These are phyloP conservation scores for Tilletia walkeri DNA, from an alignment of 1,284 basidiomycete genomes.

Conservation along the genomic window DNA sequence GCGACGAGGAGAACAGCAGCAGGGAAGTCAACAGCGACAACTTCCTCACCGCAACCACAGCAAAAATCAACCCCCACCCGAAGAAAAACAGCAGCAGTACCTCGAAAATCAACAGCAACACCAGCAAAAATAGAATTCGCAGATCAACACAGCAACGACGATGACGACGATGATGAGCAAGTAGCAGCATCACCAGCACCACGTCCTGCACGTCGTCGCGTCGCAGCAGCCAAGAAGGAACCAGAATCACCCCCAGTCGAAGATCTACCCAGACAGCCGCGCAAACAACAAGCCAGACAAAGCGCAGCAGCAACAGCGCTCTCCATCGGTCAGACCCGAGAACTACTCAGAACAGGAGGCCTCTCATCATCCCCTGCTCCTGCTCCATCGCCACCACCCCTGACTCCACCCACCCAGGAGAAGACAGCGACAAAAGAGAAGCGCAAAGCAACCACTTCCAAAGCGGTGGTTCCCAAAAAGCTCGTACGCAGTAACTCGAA, in stretches of 20 bases:
- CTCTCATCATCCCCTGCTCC: no score
- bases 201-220: neutral
- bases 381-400: no score
- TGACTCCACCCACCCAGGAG: no score
- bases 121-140: conserved; percentile 7
- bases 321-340: neutral
- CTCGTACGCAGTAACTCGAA: no score
- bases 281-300: neutral
- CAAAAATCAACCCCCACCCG: neutral
- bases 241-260: neutral
- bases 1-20: neutral
- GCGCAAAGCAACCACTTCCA: no score
- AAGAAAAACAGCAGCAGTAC: neutral
- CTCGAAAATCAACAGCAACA: neutral
- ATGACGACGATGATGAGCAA: neutral
- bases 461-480: no score
- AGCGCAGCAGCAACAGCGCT: neutral
- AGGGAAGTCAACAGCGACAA: neutral
- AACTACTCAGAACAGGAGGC: no score
- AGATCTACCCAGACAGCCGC: neutral
- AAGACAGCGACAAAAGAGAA: no score
- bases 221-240: neutral
- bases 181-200: neutral
- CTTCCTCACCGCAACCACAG: neutral
- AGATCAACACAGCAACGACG: neutral